Base-by-base conservation (phyloP, 148 eudicot genomes). In the Spergularia marina region DNA sequence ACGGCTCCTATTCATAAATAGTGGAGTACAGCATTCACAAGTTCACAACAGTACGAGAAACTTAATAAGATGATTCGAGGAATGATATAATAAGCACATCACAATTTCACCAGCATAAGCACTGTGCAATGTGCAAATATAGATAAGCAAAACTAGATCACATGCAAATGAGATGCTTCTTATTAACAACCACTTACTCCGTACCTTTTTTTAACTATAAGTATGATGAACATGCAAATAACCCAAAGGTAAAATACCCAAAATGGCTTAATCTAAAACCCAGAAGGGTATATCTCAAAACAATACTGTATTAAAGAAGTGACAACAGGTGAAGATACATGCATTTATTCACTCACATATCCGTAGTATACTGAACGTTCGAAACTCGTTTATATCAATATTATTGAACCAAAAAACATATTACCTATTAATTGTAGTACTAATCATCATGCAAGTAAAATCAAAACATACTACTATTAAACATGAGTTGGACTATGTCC, bases 51-150 rank as follows among this genome's bases (percentile, higher is more conserved):
- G 49, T 44, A 44, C 49, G 49, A 6, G 49, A 44, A 6, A 44
- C 49, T 44, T 44, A 44, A 44, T 44, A 44, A 44, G 49, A 68
- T 23, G 20, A 49, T 6, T 10, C 14, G 72, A 36, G 10, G 40
- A 12, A 25, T 41, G 36, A 9, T 69, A 69, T 15, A 16, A 69
- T 15, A 16, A 55, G 51, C 13, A 56, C 51, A 71, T 56, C 17
- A 53, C 11, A 41, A 57, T 9, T 16, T 39, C 65, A 71, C 18
- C 41, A 36, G 9, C 44, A 34, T 54, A 71, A 17, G 60, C 73
- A 70, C 60, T 15, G 16, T 53, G 79, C 68, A 76, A 76, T 15
- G 16, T 53, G 79, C 68, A 76, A 76, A 30, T 36, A 17, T 44
- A 44, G 49, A 44, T 44, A 44, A 44, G 49, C 49, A 44, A 9